Evolutionary conservation across 208 protist species (phyloP).

Genomic region (Trichomonas vaginalis): DNA sequence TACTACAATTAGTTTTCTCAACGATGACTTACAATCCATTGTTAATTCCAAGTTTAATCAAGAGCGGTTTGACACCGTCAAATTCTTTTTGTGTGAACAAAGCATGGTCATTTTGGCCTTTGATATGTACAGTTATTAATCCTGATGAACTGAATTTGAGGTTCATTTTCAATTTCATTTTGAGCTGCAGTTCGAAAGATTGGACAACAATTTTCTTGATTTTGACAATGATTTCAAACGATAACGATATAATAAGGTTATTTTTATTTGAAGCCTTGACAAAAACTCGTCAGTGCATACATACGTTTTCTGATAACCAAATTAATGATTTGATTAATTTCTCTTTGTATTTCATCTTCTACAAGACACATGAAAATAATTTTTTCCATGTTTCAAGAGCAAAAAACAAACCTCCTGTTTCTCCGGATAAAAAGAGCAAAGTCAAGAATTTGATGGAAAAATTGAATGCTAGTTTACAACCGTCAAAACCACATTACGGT

Average conservation of each 20-base stretch:
- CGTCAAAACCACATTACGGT: background rate
- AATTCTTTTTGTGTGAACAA: background rate
- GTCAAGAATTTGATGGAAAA: background rate
- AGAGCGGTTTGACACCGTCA: background rate
- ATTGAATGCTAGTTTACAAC: background rate
- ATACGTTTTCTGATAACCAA: background rate
- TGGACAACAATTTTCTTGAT: background rate
- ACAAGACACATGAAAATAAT: background rate
- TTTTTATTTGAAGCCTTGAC: background rate
- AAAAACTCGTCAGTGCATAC: background rate
- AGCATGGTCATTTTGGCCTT: background rate
- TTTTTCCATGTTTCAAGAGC: background rate
- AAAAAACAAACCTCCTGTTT: background rate
- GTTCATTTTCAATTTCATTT: background rate
- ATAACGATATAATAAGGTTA: background rate
- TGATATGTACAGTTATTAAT: background rate
- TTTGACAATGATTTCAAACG: background rate
- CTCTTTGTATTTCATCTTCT: background rate
- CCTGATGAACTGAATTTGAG: background rate
- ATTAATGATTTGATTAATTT: background rate
- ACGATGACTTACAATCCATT: background rate
- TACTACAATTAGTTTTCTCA: background rate
- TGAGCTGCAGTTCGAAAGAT: background rate
- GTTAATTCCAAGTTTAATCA: background rate
- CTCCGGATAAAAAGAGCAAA: background rate